These are phyloP conservation scores for Xylaria acuta DNA, from an alignment of 495 filamentous ascomycete species.

Conservation along the genomic window DNA sequence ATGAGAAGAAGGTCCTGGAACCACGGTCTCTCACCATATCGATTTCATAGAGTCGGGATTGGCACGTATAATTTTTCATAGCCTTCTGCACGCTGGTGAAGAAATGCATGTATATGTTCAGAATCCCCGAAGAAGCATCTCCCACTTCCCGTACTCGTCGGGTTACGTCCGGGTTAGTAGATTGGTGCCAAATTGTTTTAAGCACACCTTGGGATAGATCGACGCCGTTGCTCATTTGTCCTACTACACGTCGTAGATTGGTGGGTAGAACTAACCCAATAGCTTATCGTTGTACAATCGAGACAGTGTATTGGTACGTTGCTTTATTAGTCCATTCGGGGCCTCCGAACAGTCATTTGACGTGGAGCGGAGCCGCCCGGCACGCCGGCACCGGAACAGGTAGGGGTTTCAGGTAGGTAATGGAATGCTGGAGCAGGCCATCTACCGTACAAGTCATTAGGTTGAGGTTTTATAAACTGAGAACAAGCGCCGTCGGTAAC, in stretches of 20 bases:
- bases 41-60: not conserved
- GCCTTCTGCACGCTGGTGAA: not conserved
- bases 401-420: not conserved
- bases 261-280: not conserved
- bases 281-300: not conserved
- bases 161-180: not conserved
- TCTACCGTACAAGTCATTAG: too few species aligned
- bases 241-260: not conserved
- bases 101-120: not conserved
- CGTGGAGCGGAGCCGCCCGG: not conserved
- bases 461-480: not conserved
- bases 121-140: not conserved
- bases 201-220: not conserved
- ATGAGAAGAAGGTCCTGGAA: not conserved
- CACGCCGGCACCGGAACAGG: constrained; percentile 8
- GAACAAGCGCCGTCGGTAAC: not conserved
- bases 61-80: not conserved
- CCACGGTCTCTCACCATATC: not conserved
- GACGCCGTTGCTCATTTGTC: not conserved
- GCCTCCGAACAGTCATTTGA: not conserved
- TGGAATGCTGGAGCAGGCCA: not conserved
- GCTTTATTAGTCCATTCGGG: not conserved
- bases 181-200: not conserved
- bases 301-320: not conserved
- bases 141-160: not conserved